These are phyloP conservation scores for Lachancea cidri DNA, from an alignment of 805 yeast species.

Conservation along the genomic window DNA sequence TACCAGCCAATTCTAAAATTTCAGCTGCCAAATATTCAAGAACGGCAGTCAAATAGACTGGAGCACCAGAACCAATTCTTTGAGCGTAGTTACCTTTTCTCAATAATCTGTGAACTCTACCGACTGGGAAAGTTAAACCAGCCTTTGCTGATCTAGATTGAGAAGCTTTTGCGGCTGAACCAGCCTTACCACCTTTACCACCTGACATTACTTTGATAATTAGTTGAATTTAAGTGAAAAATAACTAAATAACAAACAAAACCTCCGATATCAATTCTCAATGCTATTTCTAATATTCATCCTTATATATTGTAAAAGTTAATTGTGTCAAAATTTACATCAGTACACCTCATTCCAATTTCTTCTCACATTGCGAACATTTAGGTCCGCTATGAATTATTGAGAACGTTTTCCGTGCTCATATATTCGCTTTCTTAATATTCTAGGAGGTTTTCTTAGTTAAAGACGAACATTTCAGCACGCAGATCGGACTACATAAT, in stretches of 20 bases:
- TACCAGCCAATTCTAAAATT: constrained; percentile 93
- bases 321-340: no score
- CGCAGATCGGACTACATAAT: no score
- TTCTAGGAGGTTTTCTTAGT: no score
- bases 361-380: background rate
- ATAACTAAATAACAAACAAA: no score
- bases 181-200: constrained; percentile 76
- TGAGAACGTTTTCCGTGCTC: background rate
- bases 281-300: no score
- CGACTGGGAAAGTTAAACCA: constrained; percentile 96
- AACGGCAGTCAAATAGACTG: constrained; percentile 92
- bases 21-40: constrained; percentile 94
- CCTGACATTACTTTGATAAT: constrained; percentile 49
- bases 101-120: constrained; percentile 92
- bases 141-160: constrained; percentile 96
- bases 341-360: background rate
- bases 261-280: no score
- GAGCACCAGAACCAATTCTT: constrained; percentile 97
- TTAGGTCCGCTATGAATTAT: background rate
- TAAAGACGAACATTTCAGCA: no score
- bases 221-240: background rate
- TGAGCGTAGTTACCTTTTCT: constrained; percentile 96
- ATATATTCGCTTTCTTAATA: background rate
- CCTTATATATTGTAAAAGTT: no score
- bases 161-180: constrained; percentile 85